Conservation (phyloP, 495 filamentous ascomycete genomes). For the Lepraria neglecta region DNA sequence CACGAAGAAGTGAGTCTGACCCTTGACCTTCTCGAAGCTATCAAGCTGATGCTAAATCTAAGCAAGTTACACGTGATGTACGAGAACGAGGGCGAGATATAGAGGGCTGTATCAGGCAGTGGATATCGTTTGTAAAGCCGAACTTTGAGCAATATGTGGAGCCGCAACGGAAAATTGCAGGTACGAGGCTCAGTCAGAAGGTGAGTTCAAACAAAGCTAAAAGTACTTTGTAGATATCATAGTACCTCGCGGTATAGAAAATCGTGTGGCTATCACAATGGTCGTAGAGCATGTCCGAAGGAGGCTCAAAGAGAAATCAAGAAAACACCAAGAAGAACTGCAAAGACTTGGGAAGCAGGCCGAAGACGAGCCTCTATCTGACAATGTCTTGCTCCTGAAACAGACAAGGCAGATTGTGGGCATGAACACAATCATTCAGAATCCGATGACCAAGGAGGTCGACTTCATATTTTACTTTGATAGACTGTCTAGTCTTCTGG, state of each 20-base stretch:
- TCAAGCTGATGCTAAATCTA: conserved; percentile 23
- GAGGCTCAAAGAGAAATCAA: conserved; percentile 78
- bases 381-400: conserved; percentile 63
- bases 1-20: conserved; percentile 67
- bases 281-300: conserved; percentile 82
- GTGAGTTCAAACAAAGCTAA: background rate
- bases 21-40: conserved; percentile 12
- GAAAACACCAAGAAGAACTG: conserved; percentile 69
- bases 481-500: conserved; percentile 70
- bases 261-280: conserved; percentile 92
- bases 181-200: conserved; percentile 33
- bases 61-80: conserved; percentile 76
- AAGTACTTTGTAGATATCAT: conserved; percentile 64
- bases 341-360: conserved; percentile 61
- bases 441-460: conserved; percentile 70
- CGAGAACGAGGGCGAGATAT: conserved; percentile 77
- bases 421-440: conserved; percentile 86
- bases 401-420: conserved; percentile 71
- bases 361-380: conserved; percentile 62
- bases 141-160: conserved; percentile 88
- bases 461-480: conserved; percentile 98
- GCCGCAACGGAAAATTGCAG: conserved; percentile 77
- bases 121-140: conserved; percentile 92
- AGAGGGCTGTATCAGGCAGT: conserved; percentile 95
- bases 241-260: conserved; percentile 88